Evolutionary conservation across 2,329 filamentous ascomycete species (phyloP).

Genomic region (Chalara sp.): DNA sequence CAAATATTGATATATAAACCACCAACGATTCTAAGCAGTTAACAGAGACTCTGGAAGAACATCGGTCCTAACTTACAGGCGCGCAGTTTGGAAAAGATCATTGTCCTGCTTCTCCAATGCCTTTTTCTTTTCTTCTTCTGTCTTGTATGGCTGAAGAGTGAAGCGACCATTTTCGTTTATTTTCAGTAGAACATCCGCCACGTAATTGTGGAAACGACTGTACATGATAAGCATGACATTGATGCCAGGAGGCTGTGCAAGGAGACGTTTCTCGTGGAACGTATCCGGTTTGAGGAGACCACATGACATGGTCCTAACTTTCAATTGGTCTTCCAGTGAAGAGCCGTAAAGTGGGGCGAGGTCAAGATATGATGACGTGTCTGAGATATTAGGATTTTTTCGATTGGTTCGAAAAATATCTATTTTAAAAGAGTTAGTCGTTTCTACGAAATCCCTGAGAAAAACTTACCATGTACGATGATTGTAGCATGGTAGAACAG

Average conservation of each 20-base stretch:
- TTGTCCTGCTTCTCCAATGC: constrained; percentile 31
- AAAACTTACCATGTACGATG: constrained; percentile 40
- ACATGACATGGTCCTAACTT: constrained; percentile 64
- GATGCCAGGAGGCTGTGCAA: constrained; percentile 64
- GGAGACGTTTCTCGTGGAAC: constrained; percentile 63
- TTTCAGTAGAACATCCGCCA: constrained; percentile 32
- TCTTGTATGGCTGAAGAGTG: constrained; percentile 10
- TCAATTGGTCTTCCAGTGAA: constrained; percentile 19
- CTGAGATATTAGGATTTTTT: constrained; percentile 36
- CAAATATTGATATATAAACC: constrained; percentile 74
- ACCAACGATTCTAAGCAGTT: neutral
- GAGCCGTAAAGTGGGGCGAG: constrained; percentile 37
- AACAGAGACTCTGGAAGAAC: neutral
- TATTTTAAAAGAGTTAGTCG: too few species aligned
- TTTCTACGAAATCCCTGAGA: constrained; percentile 48
- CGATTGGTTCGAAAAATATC: constrained; percentile 29
- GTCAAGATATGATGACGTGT: constrained; percentile 51
- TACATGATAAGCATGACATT: constrained; percentile 56
- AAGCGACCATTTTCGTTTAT: constrained; percentile 39
- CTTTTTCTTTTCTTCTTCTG: neutral
- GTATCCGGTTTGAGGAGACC: constrained; percentile 67
- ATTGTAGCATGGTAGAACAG: constrained; percentile 71
- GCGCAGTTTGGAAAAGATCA: constrained; percentile 13
- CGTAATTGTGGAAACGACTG: constrained; percentile 38
- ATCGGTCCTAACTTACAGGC: constrained; percentile 5